Percentiles rank a stretch among this genome's conserved stretches.
phyloP scores from a whole-genome alignment of 108 stramenopile genomes.

The Nitzschia putrida region DNA sequence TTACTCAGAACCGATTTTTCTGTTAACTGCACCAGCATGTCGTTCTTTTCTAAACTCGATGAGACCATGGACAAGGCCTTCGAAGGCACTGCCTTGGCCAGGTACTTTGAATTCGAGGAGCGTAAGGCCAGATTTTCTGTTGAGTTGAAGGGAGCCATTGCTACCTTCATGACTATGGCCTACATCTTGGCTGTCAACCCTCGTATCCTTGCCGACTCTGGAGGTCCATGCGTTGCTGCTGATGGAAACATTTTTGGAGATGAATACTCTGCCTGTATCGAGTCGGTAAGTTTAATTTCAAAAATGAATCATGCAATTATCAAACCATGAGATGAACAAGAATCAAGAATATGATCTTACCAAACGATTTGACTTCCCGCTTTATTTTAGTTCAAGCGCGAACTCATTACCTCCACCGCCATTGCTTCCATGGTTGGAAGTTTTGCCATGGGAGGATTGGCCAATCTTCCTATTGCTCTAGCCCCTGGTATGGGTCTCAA shows the following conservation, averaged over 20 bases:
- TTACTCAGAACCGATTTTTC: too few relatives aligned
- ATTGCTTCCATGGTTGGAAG: constrained; percentile 57
- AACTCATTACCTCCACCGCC: constrained; percentile 64
- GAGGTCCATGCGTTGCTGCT: constrained; percentile 52
- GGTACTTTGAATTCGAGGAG: too few relatives aligned
- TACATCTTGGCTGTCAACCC: constrained; percentile 68
- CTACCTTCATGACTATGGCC: constrained; percentile 70
- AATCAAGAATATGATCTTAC: constrained; percentile 37
- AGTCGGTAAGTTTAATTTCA: constrained; percentile 33
- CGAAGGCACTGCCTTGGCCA: too few relatives aligned
- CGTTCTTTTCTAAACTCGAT: too few relatives aligned
- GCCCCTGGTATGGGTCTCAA: constrained; percentile 77
- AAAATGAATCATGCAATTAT: not conserved
- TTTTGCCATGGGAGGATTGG: constrained; percentile 58
- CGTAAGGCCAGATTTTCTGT: too few relatives aligned
- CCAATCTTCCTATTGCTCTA: constrained; percentile 68
- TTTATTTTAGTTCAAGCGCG: constrained; percentile 39
- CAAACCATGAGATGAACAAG: constrained; percentile 11
- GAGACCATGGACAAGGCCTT: too few relatives aligned
- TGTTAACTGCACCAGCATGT: too few relatives aligned
- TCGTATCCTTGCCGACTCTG: constrained; percentile 56
- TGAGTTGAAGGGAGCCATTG: too few relatives aligned
- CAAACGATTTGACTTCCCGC: too few relatives aligned
- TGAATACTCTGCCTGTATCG: too few relatives aligned
- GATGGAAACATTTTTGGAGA: constrained; percentile 45